Base-by-base conservation (phyloP, 2,329 filamentous ascomycete genomes). In the Curvularia eragrostidis region DNA sequence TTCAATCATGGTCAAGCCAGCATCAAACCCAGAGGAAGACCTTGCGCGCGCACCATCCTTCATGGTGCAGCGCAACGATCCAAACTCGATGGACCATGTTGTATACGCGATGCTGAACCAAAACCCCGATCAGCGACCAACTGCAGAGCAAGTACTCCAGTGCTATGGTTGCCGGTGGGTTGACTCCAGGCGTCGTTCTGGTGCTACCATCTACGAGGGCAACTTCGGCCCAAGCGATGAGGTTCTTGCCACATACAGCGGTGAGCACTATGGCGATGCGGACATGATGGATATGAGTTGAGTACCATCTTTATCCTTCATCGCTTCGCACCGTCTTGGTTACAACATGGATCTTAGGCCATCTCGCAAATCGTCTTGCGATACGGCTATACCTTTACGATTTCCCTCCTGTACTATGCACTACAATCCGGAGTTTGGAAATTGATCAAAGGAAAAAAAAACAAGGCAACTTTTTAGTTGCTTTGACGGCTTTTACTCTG, bases 201-300 rank as follows among this genome's bases (percentile, higher is more conserved):
- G 93, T 43, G 95, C 95, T n/a, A 97, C 93, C 0, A 88, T 99
- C 52, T 99, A 91, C 68, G 95, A 99, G 79, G 95, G 95, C 62
- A 95, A 91, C 74, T 99, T 93, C 90, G 95, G 95, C 3, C 94
- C 94, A 30, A 84, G 84, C 23, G 88, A 88, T 63, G 84, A 88
- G 61, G 80, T 87, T 19, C 79, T 87, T 53, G 66, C 65, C 51
- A 70, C 67, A 39, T 66, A 64, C 79, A 81, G 82, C 66, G 82
- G 84, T 7, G 68, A 77, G 42, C 56, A 62, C 19, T 60, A 63
- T 19, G 58, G 67, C 42, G 55, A 61, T 32, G 82, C 84, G 44
- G 86, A 89, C 74, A 88, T 88, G 84, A 85, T 87, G 76, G 87
- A 89, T 73, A 72, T 71, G 62, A 75, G 72, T 65, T 78, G 58